These are phyloP conservation scores for Colletotrichum chrysophilum DNA, from an alignment of 2,329 filamentous ascomycete species.

Conservation along the genomic window DNA sequence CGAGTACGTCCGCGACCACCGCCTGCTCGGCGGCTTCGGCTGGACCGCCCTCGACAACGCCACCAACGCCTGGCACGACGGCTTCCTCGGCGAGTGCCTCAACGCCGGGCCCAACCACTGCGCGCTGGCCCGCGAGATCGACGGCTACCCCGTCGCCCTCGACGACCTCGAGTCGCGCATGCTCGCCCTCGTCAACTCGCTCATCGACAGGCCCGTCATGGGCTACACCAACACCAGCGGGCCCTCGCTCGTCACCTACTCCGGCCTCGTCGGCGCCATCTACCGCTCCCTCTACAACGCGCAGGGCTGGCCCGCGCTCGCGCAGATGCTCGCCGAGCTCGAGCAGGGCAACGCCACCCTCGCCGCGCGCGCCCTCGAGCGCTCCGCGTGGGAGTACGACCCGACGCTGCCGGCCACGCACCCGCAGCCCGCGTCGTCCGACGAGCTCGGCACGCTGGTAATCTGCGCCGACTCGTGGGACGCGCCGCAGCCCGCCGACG, in stretches of 20 bases:
- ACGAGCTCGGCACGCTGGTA: slow-evolving; percentile 46
- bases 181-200: slow-evolving; percentile 38
- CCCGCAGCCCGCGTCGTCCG: slow-evolving; percentile 33
- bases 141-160: slow-evolving; percentile 35
- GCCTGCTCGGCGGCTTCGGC: slow-evolving; percentile 50
- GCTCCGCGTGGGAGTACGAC: slow-evolving; percentile 44
- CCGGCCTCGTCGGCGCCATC: slow-evolving; percentile 41
- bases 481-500: slow-evolving; percentile 39
- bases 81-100: slow-evolving; percentile 55
- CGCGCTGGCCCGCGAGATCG: slow-evolving; percentile 41
- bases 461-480: slow-evolving; percentile 54
- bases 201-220: slow-evolving; percentile 41
- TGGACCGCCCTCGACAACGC: slow-evolving; percentile 53
- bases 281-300: slow-evolving; percentile 50
- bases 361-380: slow-evolving; percentile 42
- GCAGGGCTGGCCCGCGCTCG: slow-evolving; percentile 44
- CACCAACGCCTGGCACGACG: slow-evolving; percentile 54
- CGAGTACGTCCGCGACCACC: slow-evolving; percentile 51
- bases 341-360: slow-evolving; percentile 50
- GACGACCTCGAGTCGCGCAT: slow-evolving; percentile 43
- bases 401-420: slow-evolving; percentile 36
- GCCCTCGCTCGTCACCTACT: slow-evolving; percentile 52
- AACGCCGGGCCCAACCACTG: slow-evolving; percentile 51
- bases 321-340: slow-evolving; percentile 47
- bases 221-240: slow-evolving; percentile 44